These are phyloP conservation scores for Aspergillus viridinutans DNA, from an alignment of 2,329 filamentous ascomycete species.

Conservation along the genomic window DNA sequence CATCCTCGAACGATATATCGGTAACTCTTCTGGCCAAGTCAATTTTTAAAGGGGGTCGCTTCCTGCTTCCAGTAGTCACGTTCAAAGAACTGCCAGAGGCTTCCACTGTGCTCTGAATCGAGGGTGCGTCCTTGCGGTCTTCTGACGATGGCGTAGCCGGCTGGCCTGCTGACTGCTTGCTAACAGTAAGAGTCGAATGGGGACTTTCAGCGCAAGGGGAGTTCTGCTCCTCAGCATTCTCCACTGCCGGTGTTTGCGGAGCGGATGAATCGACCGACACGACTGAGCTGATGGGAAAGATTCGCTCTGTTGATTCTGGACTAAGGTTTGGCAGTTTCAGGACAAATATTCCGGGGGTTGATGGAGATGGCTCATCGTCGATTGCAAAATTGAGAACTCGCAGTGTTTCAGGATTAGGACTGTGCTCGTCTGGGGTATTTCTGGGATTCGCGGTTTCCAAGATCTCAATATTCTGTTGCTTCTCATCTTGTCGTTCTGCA, in stretches of 20 bases:
- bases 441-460: neutral
- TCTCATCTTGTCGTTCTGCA: neutral
- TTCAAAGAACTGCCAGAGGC: neutral
- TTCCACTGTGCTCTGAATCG: neutral
- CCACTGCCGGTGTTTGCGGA: constrained; percentile 20
- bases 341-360: constrained; percentile 11
- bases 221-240: constrained; percentile 15
- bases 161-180: constrained; percentile 2
- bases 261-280: constrained; percentile 61
- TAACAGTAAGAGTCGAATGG: neutral
- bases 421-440: constrained; percentile 4
- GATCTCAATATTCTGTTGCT: neutral
- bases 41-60: neutral
- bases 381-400: constrained; percentile 18
- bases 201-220: constrained; percentile 16
- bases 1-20: neutral
- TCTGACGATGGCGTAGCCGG: neutral
- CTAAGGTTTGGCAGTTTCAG: constrained; percentile 25
- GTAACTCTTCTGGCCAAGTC: neutral
- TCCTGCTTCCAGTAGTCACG: neutral
- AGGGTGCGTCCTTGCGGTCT: neutral
- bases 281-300: constrained; percentile 76
- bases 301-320: constrained; percentile 51
- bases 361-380: constrained; percentile 12
- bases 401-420: constrained; percentile 18